phyloP scores from a whole-genome alignment of 257 asterid genomes.

The Hygrophila difformis region DNA sequence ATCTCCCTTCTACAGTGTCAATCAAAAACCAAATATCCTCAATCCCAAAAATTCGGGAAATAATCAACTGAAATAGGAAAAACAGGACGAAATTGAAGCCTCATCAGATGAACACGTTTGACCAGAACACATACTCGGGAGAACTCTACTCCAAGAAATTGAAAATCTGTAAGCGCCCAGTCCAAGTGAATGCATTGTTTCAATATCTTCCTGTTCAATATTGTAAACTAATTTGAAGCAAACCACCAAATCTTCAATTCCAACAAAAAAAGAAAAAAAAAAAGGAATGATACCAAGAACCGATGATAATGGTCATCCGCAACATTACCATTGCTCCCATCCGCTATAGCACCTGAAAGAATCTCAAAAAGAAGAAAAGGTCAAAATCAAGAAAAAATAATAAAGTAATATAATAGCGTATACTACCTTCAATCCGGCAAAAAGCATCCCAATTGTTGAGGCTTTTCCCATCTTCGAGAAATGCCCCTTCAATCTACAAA shows the following conservation, averaged over 20 bases:
- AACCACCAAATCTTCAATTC: neutral
- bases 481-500: slow-evolving; percentile 66
- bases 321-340: slow-evolving; percentile 47
- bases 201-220: slow-evolving; percentile 19
- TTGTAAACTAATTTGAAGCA: neutral
- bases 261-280: neutral
- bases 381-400: neutral
- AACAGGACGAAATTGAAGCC: too few relatives aligned
- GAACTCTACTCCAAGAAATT: slow-evolving; percentile 80
- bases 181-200: slow-evolving; percentile 52
- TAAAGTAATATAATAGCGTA: too few relatives aligned
- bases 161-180: slow-evolving; percentile 61
- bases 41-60: neutral
- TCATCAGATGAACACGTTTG: too few relatives aligned
- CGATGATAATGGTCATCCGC: slow-evolving; percentile 82
- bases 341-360: slow-evolving; percentile 33
- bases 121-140: slow-evolving; percentile 13
- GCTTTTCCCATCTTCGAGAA: slow-evolving; percentile 55
- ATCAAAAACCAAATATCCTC: neutral
- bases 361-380: neutral
- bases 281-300: slow-evolving; percentile 36
- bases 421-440: slow-evolving; percentile 32
- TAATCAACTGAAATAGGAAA: neutral
- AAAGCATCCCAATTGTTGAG: slow-evolving; percentile 70
- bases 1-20: slow-evolving; percentile 40